Evolutionary conservation across 257 asterid genomes (phyloP).

Genomic region (Ophiorrhiza pumila): DNA sequence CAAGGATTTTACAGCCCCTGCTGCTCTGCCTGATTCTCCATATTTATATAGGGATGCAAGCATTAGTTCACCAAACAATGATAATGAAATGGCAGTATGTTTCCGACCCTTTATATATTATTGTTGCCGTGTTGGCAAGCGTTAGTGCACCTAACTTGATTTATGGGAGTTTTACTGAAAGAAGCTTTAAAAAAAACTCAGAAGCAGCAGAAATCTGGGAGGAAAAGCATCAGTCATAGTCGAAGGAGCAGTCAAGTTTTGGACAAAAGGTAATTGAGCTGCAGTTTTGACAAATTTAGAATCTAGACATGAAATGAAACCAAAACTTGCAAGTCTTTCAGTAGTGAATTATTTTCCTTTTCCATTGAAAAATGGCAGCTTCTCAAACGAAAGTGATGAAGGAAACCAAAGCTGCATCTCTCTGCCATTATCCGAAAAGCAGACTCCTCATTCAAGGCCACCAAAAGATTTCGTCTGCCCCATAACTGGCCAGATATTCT

Average conservation of each 20-base stretch:
- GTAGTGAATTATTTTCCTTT: conserved; percentile 9
- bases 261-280: conserved; percentile 48
- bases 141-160: not conserved
- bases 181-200: conserved; percentile 34
- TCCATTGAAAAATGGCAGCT: conserved; percentile 31
- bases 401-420: conserved; percentile 47
- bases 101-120: conserved; percentile 23
- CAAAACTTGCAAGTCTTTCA: no score
- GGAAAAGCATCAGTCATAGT: conserved; percentile 28
- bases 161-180: conserved; percentile 23
- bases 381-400: conserved; percentile 44
- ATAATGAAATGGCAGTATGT: conserved; percentile 56
- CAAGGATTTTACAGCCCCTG: conserved; percentile 31
- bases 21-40: conserved; percentile 37
- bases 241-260: conserved; percentile 35
- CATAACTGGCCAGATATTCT: conserved; percentile 73
- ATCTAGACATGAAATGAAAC: not conserved
- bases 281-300: not conserved
- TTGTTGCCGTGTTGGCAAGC: no score
- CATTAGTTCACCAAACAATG: conserved; percentile 48
- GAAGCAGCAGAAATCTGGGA: conserved; percentile 42
- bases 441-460: conserved; percentile 73
- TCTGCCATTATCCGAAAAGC: conserved; percentile 54
- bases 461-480: conserved; percentile 90
- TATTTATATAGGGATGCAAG: conserved; percentile 35